phyloP scores from a whole-genome alignment of 2,329 filamentous ascomycete species.

The Camptophora hylomeconis region DNA sequence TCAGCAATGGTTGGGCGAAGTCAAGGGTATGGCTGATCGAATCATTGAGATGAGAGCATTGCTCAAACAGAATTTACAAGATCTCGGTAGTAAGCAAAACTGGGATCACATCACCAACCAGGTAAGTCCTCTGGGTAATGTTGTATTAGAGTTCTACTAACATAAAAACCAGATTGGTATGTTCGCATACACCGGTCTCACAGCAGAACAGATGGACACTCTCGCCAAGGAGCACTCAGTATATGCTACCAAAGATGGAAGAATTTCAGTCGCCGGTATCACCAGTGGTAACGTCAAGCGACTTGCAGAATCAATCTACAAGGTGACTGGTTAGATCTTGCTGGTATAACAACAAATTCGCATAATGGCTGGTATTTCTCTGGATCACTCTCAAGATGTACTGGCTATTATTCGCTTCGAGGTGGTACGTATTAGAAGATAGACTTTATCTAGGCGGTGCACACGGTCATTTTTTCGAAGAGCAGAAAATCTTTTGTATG shows the following conservation, averaged over 20 bases:
- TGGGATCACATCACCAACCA: constrained; percentile 98
- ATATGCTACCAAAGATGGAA: constrained; percentile 73
- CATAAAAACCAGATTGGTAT: constrained; percentile 62
- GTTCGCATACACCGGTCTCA: constrained; percentile 97
- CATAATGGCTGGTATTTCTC: no score
- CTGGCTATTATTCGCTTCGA: no score
- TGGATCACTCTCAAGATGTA: no score
- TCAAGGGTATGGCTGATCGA: constrained; percentile 97
- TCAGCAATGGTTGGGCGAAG: constrained; percentile 88
- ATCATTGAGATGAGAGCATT: constrained; percentile 97
- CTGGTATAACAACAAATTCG: no score
- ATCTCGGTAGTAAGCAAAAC: constrained; percentile 88
- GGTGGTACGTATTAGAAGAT: no score
- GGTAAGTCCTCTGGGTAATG: constrained; percentile 20
- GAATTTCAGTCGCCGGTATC: constrained; percentile 39
- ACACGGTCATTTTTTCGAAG: no score
- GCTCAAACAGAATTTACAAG: constrained; percentile 88
- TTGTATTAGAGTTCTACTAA: constrained; percentile 4
- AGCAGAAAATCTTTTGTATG: no score
- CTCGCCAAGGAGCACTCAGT: constrained; percentile 94
- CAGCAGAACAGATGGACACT: constrained; percentile 76
- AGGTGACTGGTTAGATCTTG: constrained; percentile 34
- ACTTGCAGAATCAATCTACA: constrained; percentile 38
- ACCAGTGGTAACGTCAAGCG: constrained; percentile 36
- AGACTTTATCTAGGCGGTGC: no score